Evolutionary conservation across 2,329 filamentous ascomycete genomes (phyloP).

Genomic region (Atkinsonella hypoxylon): DNA sequence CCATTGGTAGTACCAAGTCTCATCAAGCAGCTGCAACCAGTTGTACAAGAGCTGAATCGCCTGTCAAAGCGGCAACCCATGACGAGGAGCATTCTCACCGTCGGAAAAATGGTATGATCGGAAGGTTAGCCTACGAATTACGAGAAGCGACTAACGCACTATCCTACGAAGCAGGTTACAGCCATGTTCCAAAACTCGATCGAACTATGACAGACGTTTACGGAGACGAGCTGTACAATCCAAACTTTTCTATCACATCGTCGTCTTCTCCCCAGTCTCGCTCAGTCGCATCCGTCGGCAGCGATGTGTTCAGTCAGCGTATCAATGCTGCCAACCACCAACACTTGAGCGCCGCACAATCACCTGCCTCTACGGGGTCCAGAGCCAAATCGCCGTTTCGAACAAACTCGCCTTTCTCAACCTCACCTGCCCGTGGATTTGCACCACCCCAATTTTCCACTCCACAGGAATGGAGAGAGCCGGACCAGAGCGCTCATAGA

Average conservation of each 20-base stretch:
- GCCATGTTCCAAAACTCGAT: conserved; percentile 60
- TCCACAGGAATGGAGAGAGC: conserved; percentile 48
- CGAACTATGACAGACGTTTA: conserved; percentile 80
- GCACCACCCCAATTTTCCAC: conserved; percentile 29
- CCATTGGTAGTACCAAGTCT: conserved; percentile 29
- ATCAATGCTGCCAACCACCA: conserved; percentile 69
- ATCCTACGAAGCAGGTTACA: conserved; percentile 31
- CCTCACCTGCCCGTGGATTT: conserved; percentile 25
- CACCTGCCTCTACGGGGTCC: conserved; percentile 33
- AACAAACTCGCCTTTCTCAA: conserved; percentile 49
- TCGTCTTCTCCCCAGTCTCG: conserved; percentile 37
- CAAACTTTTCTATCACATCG: conserved; percentile 48
- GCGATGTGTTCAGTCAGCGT: conserved; percentile 59
- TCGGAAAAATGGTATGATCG: conserved; percentile 41
- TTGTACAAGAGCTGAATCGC: conserved; percentile 46
- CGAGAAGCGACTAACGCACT: conserved; percentile 24
- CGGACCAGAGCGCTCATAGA: conserved; percentile 35
- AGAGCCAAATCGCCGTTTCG: conserved; percentile 75
- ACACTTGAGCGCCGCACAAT: conserved; percentile 48
- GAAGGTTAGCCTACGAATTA: background rate
- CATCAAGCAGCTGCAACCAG: conserved; percentile 45
- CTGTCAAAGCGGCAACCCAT: conserved; percentile 40
- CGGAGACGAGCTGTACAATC: conserved; percentile 74
- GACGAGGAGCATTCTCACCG: conserved; percentile 38
- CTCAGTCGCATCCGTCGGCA: conserved; percentile 34